Percentiles rank a stretch among this genome's conserved stretches.
Evolutionary conservation across 345 rosid species (phyloP).

Genomic region (Rubroshorea leprosula): DNA sequence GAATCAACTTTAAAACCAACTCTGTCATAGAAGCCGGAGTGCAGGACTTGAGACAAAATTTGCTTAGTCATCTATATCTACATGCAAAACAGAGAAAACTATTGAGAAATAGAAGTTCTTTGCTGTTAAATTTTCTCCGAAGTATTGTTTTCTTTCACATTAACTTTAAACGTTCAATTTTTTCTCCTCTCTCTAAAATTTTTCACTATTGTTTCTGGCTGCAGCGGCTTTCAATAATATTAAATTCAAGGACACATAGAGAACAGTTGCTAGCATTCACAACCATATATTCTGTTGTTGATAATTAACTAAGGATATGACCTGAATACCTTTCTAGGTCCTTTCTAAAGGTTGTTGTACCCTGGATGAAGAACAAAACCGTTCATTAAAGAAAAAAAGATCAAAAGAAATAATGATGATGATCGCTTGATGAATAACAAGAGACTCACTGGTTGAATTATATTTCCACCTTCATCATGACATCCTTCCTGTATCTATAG

Average conservation of each 20-base stretch:
- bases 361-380: constrained; percentile 34
- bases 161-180: no score
- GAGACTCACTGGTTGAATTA: constrained; percentile 71
- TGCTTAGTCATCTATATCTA: no score
- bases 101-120: no score
- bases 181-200: no score
- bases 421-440: background rate
- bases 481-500: constrained; percentile 57
- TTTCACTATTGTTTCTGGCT: no score
- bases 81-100: no score
- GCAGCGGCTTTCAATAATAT: background rate
- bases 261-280: background rate
- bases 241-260: background rate
- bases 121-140: background rate
- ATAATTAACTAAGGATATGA: background rate
- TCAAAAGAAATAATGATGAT: no score
- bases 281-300: background rate
- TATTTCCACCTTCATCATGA: constrained; percentile 82
- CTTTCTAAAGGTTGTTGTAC: constrained; percentile 58
- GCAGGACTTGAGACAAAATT: no score
- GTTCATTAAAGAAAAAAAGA: background rate
- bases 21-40: no score
- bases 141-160: background rate
- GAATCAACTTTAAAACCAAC: no score
- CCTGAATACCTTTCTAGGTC: constrained; percentile 79